Percentiles rank a stretch among this genome's conserved stretches.
phyloP scores from a whole-genome alignment of 108 stramenopile species.

The Nitzschia palea region DNA sequence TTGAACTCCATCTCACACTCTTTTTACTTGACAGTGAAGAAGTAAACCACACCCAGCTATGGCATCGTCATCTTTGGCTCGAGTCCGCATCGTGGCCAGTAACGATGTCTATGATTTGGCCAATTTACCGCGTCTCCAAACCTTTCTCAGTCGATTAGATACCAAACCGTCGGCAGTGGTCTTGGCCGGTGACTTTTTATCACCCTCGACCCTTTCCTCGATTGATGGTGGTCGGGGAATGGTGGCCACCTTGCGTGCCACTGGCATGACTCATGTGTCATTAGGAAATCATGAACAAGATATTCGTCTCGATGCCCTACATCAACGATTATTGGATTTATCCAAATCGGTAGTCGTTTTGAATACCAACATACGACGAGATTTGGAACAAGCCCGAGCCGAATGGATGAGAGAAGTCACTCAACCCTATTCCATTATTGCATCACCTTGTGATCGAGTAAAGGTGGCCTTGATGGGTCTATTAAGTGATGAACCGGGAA shows the following conservation, averaged over 20 bases:
- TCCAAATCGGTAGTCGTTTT: slow-evolving; percentile 32
- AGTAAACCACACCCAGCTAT: no score
- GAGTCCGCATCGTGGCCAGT: slow-evolving; percentile 35
- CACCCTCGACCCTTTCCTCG: slow-evolving; percentile 58
- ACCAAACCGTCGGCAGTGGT: slow-evolving; percentile 41
- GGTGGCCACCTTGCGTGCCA: slow-evolving; percentile 53
- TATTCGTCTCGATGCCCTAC: slow-evolving; percentile 43
- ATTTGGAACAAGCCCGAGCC: slow-evolving; percentile 24
- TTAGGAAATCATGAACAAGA: slow-evolving; percentile 84
- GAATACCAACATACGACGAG: slow-evolving; percentile 61
- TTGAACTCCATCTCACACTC: no score
- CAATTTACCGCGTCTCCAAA: slow-evolving; percentile 36
- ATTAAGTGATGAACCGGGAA: slow-evolving; percentile 61
- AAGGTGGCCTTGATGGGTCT: slow-evolving; percentile 67
- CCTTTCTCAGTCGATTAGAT: slow-evolving; percentile 18
- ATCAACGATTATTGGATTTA: slow-evolving; percentile 44
- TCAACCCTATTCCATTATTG: slow-evolving; percentile 30
- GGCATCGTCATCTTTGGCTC: slow-evolving; percentile 8
- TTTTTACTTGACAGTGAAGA: no score
- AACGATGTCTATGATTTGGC: slow-evolving; percentile 41
- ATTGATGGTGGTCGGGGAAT: slow-evolving; percentile 72
- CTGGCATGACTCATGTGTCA: slow-evolving; percentile 64
- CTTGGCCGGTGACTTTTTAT: slow-evolving; percentile 74
- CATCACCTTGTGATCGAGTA: slow-evolving; percentile 20
- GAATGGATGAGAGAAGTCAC: slow-evolving; percentile 31